These are phyloP conservation scores for Cutaneotrichosporon dermatis DNA, from an alignment of 1,284 basidiomycete species.

Conservation along the genomic window DNA sequence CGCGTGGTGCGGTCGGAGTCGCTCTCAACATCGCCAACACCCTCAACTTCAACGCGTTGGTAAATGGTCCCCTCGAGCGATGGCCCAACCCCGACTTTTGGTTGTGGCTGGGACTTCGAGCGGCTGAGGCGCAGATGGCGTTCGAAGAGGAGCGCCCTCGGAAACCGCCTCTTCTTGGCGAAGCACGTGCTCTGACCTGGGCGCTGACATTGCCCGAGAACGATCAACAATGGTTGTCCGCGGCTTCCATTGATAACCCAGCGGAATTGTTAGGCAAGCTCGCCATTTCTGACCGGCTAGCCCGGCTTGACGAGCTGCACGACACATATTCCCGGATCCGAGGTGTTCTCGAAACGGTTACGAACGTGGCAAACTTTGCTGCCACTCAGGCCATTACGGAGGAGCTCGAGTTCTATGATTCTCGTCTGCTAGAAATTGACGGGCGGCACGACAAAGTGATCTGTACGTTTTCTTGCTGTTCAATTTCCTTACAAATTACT, in stretches of 20 bases:
- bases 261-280: conserved; percentile 33
- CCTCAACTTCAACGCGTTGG: conserved; percentile 24
- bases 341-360: conserved; percentile 25
- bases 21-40: conserved; percentile 17
- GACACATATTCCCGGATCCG: conserved; percentile 27
- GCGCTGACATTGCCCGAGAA: conserved; percentile 26
- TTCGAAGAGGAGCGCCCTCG: conserved; percentile 19
- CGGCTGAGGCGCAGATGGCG: conserved; percentile 13
- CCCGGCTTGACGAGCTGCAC: conserved; percentile 32
- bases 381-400: conserved; percentile 25
- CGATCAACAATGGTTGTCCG: conserved; percentile 19
- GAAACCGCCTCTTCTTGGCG: conserved; percentile 12
- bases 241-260: conserved; percentile 20
- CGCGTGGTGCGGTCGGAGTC: conserved; percentile 26
- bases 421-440: conserved; percentile 28
- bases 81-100: conserved; percentile 30
- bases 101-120: conserved; percentile 28
- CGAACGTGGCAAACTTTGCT: conserved; percentile 24
- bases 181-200: conserved; percentile 16
- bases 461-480: conserved; percentile 17
- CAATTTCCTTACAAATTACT: conserved; percentile 1
- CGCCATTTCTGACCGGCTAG: conserved; percentile 33
- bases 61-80: conserved; percentile 16
- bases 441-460: conserved; percentile 32
- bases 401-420: conserved; percentile 29